Evolutionary conservation across 208 protist genomes (phyloP), one percentile per base, ranked within the genome.

Genomic region (Trypanosoma lewisi): DNA sequence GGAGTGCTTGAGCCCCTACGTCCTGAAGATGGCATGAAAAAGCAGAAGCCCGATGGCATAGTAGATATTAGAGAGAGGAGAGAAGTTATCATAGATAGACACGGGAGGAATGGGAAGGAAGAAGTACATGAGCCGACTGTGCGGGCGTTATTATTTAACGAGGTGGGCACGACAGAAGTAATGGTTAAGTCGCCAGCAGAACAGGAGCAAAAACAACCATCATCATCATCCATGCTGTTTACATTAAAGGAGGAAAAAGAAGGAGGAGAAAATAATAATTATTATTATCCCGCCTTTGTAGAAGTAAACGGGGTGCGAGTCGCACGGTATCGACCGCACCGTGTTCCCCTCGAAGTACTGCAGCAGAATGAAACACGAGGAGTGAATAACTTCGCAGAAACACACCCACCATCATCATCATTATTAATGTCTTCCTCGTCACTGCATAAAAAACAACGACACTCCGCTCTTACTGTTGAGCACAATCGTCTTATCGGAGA

Each of bases 1-100:
- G 88, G 88, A 12, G 63, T 88, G 8, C 48, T 94, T 31, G 63
- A 78, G 28, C 56, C 41, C 0, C 33, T 56, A 14, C 53, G 19
- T 23, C 45, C 63, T 27, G 49, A 37, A 21, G 51, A 75, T 36
- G 47, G 30, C 27, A 31, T 17, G 2, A 57, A 19, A 4, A n/a
- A n/a, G n/a, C n/a, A n/a, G n/a, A n/a, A n/a, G n/a, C n/a, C n/a
- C n/a, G n/a, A n/a, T n/a, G n/a, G n/a, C n/a, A n/a, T n/a, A n/a
- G n/a, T n/a, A n/a, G n/a, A n/a, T n/a, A n/a, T n/a, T n/a, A n/a
- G n/a, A n/a, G n/a, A n/a, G n/a, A n/a, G n/a, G n/a, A n/a, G n/a
- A n/a, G n/a, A n/a, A n/a, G n/a, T n/a, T n/a, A n/a, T n/a, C n/a
- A n/a, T n/a, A n/a, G n/a, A n/a, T n/a, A n/a, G n/a, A n/a, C n/a